phyloP scores from a whole-genome alignment of 2,329 filamentous ascomycete species.

The Penicillium palitans region DNA sequence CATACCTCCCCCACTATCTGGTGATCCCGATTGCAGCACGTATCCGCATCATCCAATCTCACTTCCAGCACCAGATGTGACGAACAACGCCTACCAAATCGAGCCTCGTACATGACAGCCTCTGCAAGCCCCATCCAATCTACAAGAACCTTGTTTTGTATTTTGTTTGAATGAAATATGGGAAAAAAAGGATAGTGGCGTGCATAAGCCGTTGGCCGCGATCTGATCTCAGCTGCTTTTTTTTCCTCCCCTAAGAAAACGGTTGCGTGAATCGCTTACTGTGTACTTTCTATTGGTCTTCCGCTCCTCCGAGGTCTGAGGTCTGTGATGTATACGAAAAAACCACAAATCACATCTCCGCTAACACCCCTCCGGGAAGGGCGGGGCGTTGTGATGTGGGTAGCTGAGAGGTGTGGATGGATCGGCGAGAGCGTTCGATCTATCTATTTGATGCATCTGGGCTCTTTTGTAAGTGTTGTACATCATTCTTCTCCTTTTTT shows the following conservation, averaged over 20 bases:
- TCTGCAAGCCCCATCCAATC: neutral
- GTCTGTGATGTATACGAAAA: neutral
- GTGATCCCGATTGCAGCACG: neutral
- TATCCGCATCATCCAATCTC: neutral
- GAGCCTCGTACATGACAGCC: neutral
- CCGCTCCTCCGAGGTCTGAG: too few species aligned
- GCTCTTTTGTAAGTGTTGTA: neutral
- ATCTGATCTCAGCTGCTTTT: conserved; percentile 7
- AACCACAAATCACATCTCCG: neutral
- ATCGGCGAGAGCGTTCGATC: neutral
- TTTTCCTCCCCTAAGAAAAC: neutral
- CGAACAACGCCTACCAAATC: neutral
- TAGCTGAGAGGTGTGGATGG: neutral
- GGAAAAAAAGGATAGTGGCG: neutral
- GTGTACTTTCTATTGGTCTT: neutral
- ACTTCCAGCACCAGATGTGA: neutral
- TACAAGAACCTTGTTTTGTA: neutral
- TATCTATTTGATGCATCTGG: neutral
- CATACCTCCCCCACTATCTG: neutral
- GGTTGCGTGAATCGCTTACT: neutral
- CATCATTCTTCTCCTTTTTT: neutral
- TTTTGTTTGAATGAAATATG: neutral
- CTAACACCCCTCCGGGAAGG: neutral
- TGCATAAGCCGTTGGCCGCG: conserved; percentile 9
- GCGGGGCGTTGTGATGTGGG: neutral